These are phyloP conservation scores for Stylonectria norvegica DNA, from an alignment of 2,329 filamentous ascomycete species.

Conservation along the genomic window DNA sequence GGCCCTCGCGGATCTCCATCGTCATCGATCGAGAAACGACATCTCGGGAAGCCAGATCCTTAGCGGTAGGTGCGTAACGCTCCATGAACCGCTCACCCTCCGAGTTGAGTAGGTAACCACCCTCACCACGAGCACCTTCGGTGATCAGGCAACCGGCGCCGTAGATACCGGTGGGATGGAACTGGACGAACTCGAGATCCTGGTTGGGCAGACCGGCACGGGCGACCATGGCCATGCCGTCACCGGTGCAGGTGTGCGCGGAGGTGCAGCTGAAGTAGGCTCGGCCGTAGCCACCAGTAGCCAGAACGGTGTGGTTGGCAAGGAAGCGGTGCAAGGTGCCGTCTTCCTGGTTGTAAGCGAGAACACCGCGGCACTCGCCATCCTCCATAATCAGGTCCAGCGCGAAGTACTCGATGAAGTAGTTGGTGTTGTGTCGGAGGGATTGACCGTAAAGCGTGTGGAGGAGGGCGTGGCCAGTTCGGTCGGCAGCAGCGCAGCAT, in stretches of 20 bases:
- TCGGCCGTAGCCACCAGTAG: conserved; percentile 95
- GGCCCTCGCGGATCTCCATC: conserved; percentile 94
- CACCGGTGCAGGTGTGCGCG: conserved; percentile 96
- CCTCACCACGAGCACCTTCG: conserved; percentile 95
- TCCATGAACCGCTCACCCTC: conserved; percentile 99
- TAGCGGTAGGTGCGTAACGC: conserved; percentile 93
- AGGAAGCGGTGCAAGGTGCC: conserved; percentile 96
- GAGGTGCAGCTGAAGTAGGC: conserved; percentile 98
- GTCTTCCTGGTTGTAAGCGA: conserved; percentile 98
- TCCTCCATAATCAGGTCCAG: conserved; percentile 97
- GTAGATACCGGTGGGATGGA: conserved; percentile 99
- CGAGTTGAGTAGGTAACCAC: conserved; percentile 94
- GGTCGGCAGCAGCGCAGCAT: conserved; percentile 92
- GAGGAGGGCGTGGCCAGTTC: conserved; percentile 94
- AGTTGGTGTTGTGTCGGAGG: conserved; percentile 96
- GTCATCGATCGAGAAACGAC: conserved; percentile 98
- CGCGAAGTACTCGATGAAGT: conserved; percentile 99
- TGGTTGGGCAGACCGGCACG: conserved; percentile 97
- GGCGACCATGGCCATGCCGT: conserved; percentile 99
- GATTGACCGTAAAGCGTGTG: conserved; percentile 99
- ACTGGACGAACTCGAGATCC: conserved; percentile 99
- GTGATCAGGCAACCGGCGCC: conserved; percentile 97
- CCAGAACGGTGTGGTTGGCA: conserved; percentile 92
- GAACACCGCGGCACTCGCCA: conserved; percentile 91
- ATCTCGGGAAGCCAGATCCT: conserved; percentile 94